phyloP scores from a whole-genome alignment of 805 yeast species.

The Candida maesae region DNA sequence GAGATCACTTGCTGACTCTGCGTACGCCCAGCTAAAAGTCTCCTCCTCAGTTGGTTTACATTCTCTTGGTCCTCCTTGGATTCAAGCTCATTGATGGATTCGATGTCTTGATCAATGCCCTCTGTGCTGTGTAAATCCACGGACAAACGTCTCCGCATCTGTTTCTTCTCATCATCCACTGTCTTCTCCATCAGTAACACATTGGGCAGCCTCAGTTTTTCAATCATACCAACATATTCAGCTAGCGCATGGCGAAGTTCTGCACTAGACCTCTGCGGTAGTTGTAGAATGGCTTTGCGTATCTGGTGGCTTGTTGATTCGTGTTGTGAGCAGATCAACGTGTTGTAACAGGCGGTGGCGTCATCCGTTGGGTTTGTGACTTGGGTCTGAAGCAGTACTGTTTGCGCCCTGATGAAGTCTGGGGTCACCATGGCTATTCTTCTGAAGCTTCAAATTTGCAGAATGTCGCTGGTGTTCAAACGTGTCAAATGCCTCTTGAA shows the following conservation, averaged over 20 bases:
- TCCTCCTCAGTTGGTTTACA: slow-evolving; percentile 29
- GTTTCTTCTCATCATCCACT: slow-evolving; percentile 3
- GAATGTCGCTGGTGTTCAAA: no score
- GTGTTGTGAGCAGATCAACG: slow-evolving; percentile 13
- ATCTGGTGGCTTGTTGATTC: slow-evolving; percentile 6
- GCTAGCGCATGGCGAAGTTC: neutral
- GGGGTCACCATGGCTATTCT: no score
- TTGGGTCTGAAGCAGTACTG: neutral
- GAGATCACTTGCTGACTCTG: neutral
- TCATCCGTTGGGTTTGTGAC: slow-evolving; percentile 2
- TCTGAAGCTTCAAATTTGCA: no score
- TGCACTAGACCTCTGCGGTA: neutral
- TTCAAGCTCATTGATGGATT: slow-evolving; percentile 13
- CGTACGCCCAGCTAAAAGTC: slow-evolving; percentile 28
- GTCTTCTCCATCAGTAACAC: slow-evolving; percentile 10
- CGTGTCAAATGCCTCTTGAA: no score
- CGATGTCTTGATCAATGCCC: slow-evolving; percentile 4
- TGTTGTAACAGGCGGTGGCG: slow-evolving; percentile 13
- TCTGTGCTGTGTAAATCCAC: slow-evolving; percentile 21
- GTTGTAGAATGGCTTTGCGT: slow-evolving; percentile 1
- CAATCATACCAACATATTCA: slow-evolving; percentile 8
- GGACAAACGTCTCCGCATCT: slow-evolving; percentile 18
- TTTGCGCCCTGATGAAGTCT: slow-evolving; percentile 6
- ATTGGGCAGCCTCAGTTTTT: slow-evolving; percentile 9
- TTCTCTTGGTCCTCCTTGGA: slow-evolving; percentile 24